These are phyloP conservation scores for Clarireedia monteithiana DNA, from an alignment of 2,329 filamentous ascomycete species.

Conservation along the genomic window DNA sequence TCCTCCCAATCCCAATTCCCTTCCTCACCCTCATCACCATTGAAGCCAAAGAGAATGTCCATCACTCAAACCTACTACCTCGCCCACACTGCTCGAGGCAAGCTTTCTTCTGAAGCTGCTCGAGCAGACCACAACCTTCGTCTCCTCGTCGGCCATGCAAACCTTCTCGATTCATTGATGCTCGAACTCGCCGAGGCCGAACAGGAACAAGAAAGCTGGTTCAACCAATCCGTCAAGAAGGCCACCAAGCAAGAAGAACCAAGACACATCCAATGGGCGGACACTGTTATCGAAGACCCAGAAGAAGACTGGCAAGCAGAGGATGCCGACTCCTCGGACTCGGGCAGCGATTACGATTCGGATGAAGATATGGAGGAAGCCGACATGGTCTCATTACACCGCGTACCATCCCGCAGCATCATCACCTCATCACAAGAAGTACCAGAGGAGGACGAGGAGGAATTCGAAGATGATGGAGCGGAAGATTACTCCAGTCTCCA, in stretches of 20 bases:
- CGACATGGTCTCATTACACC: slow-evolving; percentile 39
- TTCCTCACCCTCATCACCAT: slow-evolving; percentile 18
- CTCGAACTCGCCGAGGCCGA: slow-evolving; percentile 85
- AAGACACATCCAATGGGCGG: slow-evolving; percentile 80
- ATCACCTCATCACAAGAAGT: slow-evolving; percentile 1
- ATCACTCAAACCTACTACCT: slow-evolving; percentile 98
- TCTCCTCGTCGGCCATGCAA: slow-evolving; percentile 93
- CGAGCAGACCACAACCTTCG: slow-evolving; percentile 90
- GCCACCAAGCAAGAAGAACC: slow-evolving; percentile 50
- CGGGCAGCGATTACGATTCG: slow-evolving; percentile 41
- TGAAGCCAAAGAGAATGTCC: slow-evolving; percentile 79
- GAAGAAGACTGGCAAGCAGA: slow-evolving; percentile 61
- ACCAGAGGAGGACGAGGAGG: slow-evolving; percentile 31
- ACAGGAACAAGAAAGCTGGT: slow-evolving; percentile 93
- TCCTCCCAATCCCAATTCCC: slow-evolving; percentile 10
- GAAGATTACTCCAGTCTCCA: slow-evolving; percentile 59
- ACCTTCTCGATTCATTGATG: slow-evolving; percentile 95
- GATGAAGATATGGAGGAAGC: slow-evolving; percentile 54
- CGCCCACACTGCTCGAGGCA: slow-evolving; percentile 89
- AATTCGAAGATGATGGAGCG: slow-evolving; percentile 45
- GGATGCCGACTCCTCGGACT: slow-evolving; percentile 44
- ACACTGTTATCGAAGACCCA: slow-evolving; percentile 64
- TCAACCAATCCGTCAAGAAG: slow-evolving; percentile 87
- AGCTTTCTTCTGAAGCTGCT: slow-evolving; percentile 89
- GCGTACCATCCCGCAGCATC: slow-evolving; percentile 35